Base-by-base conservation (phyloP, 371 early-diverging fungal species). In the Mucor sp. region DNA sequence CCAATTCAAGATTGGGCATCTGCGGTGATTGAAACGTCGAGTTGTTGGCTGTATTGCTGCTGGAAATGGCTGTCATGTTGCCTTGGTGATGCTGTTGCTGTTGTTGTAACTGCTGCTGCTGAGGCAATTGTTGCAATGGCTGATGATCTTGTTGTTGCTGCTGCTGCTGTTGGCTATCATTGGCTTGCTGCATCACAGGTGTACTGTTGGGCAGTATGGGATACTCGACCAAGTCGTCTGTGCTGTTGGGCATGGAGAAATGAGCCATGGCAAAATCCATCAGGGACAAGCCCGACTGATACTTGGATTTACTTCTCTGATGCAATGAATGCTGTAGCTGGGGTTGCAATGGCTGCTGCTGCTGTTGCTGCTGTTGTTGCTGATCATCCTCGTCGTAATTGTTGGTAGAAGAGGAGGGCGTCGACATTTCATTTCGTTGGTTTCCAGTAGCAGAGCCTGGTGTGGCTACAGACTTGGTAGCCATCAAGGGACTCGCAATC, bases 401-500 rank as follows among this genome's bases (percentile, higher is more conserved):
- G 9, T 23, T 21, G 0, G 21, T 21, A 3, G 70, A 50, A 5
- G 62, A 68, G 27, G 53, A 48, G 0, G 53, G 55, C 23, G 50
- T 48, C 3, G 63, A 53, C n/a, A 41, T 53, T 27, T 60, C 60
- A 23, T 53, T 65, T 43, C 58, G 41, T 32, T 56, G 61, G 21
- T 30, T 25, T 19, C 39, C 58, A 8, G 19, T 37, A 6, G 62
- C 53, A 11, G 70, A 70, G 4, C 58, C 68, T 27, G 72, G 72
- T 2, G 72, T 71, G 12, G 65, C 68, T 21, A 72, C 68, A 2
- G 72, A 65, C 55, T 81, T 81, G 27, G 81, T 68, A 8, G 73
- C 75, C 78, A 79, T 77, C 9, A 81, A 35, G 6, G 78, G 74
- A 39, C 76, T 77, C 8, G 75, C 72, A 1, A 62, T 59, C 0